These are phyloP conservation scores for Amanita pseudoporphyria DNA, from an alignment of 768 basidiomycete species.

Conservation along the genomic window DNA sequence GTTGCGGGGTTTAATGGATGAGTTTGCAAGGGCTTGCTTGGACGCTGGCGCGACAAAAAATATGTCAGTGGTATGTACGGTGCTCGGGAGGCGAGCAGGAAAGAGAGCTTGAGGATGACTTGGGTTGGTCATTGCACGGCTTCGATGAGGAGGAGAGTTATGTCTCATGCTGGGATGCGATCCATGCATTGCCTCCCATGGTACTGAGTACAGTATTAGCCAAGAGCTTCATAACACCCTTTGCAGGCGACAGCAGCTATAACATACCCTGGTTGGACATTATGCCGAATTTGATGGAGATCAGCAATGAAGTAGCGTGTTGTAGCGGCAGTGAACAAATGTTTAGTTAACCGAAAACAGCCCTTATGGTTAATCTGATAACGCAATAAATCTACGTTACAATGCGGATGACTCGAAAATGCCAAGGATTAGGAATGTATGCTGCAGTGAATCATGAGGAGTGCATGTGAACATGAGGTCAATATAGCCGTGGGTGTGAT, in stretches of 20 bases:
- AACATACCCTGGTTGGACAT: conserved; percentile 5
- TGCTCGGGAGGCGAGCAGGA: conserved; percentile 21
- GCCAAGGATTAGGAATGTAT: conserved; percentile 7
- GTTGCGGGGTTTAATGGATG: neutral
- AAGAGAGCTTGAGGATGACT: conserved; percentile 18
- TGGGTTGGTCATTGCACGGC: conserved; percentile 1
- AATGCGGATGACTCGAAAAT: conserved; percentile 23
- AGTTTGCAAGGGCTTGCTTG: neutral
- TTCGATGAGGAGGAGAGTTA: neutral
- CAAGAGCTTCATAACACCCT: neutral
- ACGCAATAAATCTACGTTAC: conserved; percentile 35
- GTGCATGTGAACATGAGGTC: conserved; percentile 10
- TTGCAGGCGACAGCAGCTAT: neutral
- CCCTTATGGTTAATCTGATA: conserved; percentile 14
- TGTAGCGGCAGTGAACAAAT: neutral
- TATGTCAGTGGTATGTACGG: conserved; percentile 22
- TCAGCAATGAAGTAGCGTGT: neutral
- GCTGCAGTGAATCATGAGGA: conserved; percentile 7
- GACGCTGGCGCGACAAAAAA: conserved; percentile 17
- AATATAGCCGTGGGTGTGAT: conserved; percentile 13
- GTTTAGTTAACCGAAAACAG: no score
- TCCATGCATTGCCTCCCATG: conserved; percentile 1
- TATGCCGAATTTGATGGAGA: neutral
- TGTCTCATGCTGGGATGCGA: neutral
- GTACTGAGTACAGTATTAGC: conserved; percentile 9